A percentile compares a stretch with the other conserved stretches of the same genome.
These are phyloP conservation scores for Ramularia collo-cygni DNA, from an alignment of 2,329 filamentous ascomycete genomes.

Conservation along the genomic window DNA sequence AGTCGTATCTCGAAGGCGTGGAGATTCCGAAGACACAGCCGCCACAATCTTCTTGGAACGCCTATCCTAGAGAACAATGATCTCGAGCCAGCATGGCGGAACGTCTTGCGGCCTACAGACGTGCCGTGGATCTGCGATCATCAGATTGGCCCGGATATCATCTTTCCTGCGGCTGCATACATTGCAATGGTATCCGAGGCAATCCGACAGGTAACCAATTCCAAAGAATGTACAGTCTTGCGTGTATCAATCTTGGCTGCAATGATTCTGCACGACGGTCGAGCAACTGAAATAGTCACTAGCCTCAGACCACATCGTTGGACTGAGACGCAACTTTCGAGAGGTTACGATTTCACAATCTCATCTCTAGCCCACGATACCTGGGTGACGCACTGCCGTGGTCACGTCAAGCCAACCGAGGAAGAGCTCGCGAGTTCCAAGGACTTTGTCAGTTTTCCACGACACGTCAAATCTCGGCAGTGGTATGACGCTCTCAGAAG, in stretches of 20 bases:
- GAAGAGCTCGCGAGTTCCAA: too few relatives aligned
- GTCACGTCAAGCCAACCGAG: too few relatives aligned
- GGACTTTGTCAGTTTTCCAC: too few relatives aligned
- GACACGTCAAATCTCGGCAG: too few relatives aligned
- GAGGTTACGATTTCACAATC: not conserved
- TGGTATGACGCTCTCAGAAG: too few relatives aligned
- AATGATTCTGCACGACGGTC: not conserved
- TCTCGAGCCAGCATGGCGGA: constrained; percentile 3
- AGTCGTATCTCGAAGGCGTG: not conserved
- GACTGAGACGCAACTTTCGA: not conserved
- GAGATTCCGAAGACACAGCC: not conserved
- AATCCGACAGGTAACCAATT: not conserved
- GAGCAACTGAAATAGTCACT: not conserved
- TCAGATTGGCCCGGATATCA: constrained; percentile 20
- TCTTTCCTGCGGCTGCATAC: constrained; percentile 26
- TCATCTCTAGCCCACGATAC: too few relatives aligned
- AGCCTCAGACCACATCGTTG: not conserved
- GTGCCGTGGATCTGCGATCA: constrained; percentile 31
- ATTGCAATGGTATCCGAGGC: constrained; percentile 15
- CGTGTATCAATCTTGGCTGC: constrained; percentile 1
- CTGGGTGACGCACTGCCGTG: too few relatives aligned
- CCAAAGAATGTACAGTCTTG: not conserved
- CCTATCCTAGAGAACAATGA: not conserved
- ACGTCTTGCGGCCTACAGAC: constrained; percentile 10
- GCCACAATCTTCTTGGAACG: constrained; percentile 6